Percentiles rank a stretch among this genome's conserved stretches.
Evolutionary conservation across 2,329 filamentous ascomycete genomes (phyloP).

Genomic region (Fusarium marasasianum): DNA sequence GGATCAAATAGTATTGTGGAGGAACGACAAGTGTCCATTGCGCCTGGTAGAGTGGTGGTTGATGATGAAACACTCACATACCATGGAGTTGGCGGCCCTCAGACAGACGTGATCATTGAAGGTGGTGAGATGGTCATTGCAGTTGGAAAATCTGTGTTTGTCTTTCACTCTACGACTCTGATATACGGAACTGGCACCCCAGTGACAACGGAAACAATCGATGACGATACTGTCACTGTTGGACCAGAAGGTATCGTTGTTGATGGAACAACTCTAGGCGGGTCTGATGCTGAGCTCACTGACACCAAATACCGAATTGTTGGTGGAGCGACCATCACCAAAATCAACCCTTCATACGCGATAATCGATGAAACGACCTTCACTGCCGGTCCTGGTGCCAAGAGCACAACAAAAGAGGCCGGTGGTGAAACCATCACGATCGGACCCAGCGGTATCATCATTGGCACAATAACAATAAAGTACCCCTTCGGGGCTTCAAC

Average conservation of each 20-base stretch:
- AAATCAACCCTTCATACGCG: conserved; percentile 58
- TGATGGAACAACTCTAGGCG: conserved; percentile 56
- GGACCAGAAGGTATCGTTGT: conserved; percentile 56
- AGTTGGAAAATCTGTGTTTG: conserved; percentile 52
- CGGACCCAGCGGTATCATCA: conserved; percentile 59
- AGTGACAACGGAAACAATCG: conserved; percentile 52
- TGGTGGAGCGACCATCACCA: conserved; percentile 63
- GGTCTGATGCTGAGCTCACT: conserved; percentile 46
- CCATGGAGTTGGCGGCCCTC: conserved; percentile 42
- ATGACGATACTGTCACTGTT: conserved; percentile 62
- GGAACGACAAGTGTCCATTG: conserved; percentile 48
- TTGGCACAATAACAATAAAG: conserved; percentile 56
- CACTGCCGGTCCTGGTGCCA: conserved; percentile 57
- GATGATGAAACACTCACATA: conserved; percentile 52
- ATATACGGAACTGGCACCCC: conserved; percentile 54
- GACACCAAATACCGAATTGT: conserved; percentile 58
- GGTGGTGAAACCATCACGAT: conserved; percentile 62
- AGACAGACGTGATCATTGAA: conserved; percentile 56
- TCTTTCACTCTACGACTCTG: conserved; percentile 55
- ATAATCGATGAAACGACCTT: conserved; percentile 62
- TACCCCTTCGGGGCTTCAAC: conserved; percentile 58
- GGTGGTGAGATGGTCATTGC: conserved; percentile 60
- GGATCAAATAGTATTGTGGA: conserved; percentile 49
- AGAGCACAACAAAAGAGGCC: conserved; percentile 56
- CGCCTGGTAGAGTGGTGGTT: conserved; percentile 49